phyloP scores from a whole-genome alignment of 805 yeast species.

The Suhomyces vadensis region DNA sequence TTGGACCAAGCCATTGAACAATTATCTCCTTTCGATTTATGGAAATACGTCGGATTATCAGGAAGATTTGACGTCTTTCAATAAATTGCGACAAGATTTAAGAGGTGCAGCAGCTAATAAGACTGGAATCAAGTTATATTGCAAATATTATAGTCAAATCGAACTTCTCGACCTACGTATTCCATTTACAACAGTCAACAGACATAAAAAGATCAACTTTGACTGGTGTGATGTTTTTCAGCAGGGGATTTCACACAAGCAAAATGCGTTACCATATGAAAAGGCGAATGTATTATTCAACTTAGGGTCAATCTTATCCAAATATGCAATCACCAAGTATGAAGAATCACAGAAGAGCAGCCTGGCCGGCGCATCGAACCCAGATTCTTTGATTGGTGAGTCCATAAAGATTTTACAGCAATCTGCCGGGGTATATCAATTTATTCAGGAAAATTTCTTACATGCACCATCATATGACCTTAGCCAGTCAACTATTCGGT shows the following conservation, averaged over 20 bases:
- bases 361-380: conserved; percentile 3
- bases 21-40: conserved; percentile 59
- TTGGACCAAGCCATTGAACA: conserved; percentile 63
- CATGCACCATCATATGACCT: conserved; percentile 88
- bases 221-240: conserved; percentile 80
- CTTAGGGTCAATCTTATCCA: conserved; percentile 62
- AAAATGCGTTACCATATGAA: conserved; percentile 82
- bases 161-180: conserved; percentile 77
- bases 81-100: conserved; percentile 60
- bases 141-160: conserved; percentile 75
- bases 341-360: conserved; percentile 22
- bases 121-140: conserved; percentile 54
- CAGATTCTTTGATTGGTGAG: conserved; percentile 50
- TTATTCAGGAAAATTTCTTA: conserved; percentile 74
- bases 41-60: conserved; percentile 61
- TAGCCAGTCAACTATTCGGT: conserved; percentile 63
- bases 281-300: conserved; percentile 84
- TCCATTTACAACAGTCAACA: conserved; percentile 58
- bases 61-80: conserved; percentile 54
- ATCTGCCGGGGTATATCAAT: conserved; percentile 76
- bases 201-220: conserved; percentile 52
- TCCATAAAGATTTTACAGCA: conserved; percentile 64
- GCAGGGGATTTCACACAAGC: conserved; percentile 51
- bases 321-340: conserved; percentile 43
- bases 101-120: conserved; percentile 47